These are phyloP conservation scores for Clavulina sp. DNA, from an alignment of 768 basidiomycete species.

Conservation along the genomic window DNA sequence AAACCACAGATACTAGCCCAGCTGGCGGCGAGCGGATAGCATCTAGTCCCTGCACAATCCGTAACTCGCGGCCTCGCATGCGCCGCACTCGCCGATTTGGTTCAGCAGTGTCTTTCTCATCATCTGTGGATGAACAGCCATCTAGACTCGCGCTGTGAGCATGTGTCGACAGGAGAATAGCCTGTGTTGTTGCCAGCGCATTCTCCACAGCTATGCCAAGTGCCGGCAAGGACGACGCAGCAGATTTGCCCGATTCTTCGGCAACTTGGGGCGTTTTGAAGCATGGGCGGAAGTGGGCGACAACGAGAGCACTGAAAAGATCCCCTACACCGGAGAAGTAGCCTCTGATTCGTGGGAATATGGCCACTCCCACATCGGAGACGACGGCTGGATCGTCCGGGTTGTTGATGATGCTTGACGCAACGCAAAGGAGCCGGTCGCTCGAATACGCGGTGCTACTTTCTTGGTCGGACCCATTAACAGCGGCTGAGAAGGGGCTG, in stretches of 20 bases:
- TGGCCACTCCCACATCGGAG: constrained; percentile 45
- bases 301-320: constrained; percentile 81
- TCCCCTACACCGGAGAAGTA: constrained; percentile 97
- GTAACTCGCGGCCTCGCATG: constrained; percentile 74
- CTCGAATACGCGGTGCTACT: constrained; percentile 3
- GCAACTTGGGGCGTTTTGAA: constrained; percentile 3
- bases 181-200: constrained; percentile 58
- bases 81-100: constrained; percentile 48
- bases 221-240: constrained; percentile 5
- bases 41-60: constrained; percentile 61
- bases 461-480: neutral
- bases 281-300: constrained; percentile 51
- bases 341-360: constrained; percentile 63
- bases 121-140: constrained; percentile 48
- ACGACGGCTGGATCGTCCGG: neutral
- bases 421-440: constrained; percentile 60
- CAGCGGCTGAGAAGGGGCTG: constrained; percentile 28
- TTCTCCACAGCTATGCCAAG: constrained; percentile 46
- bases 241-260: constrained; percentile 16
- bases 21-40: constrained; percentile 24
- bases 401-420: constrained; percentile 27
- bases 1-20: too few relatives aligned
- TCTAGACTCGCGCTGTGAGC: constrained; percentile 34
- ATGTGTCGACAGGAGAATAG: constrained; percentile 48
- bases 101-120: constrained; percentile 51